Percentiles rank a stretch among this genome's conserved stretches.
Conservation (phyloP, 306 rosid species). For the Oxytropis ochrocephala region DNA sequence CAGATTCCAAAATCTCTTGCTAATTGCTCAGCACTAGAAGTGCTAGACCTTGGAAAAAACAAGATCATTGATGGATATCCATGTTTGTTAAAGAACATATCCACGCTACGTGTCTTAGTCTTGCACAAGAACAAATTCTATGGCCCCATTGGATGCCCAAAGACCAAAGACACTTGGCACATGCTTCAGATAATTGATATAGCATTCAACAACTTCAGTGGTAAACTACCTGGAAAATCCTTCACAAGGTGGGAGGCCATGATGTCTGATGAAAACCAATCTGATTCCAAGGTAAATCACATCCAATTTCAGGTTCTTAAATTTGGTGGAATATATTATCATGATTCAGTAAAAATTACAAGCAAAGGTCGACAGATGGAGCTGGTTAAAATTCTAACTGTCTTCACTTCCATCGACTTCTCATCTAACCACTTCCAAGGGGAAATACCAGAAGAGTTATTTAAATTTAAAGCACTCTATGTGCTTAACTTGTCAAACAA, state of each 20-base stretch:
- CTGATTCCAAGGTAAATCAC: not conserved
- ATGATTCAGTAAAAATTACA: not conserved
- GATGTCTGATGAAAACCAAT: not conserved
- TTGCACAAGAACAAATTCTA: constrained; percentile 24
- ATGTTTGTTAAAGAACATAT: not conserved
- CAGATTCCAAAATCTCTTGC: constrained; percentile 24
- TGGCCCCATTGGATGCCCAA: constrained; percentile 18
- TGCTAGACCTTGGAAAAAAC: constrained; percentile 15
- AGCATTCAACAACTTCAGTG: constrained; percentile 36
- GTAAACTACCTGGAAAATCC: not conserved
- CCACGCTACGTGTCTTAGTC: constrained; percentile 24
- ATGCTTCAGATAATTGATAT: constrained; percentile 34
- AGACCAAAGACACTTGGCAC: not conserved
- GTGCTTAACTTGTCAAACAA: constrained; percentile 31
- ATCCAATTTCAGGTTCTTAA: not conserved
- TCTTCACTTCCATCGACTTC: constrained; percentile 23
- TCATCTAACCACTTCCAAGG: constrained; percentile 26
- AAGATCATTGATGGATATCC: constrained; percentile 9
- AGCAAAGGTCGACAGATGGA: not conserved
- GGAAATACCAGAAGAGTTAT: constrained; percentile 17
- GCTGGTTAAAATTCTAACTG: not conserved
- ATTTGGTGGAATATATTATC: constrained; percentile 24
- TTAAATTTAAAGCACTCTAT: not conserved
- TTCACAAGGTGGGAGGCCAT: constrained; percentile 25
- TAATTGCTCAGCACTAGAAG: not conserved